Base-by-base conservation (phyloP, 305 asterid species). In the Fraxinus floribunda region DNA sequence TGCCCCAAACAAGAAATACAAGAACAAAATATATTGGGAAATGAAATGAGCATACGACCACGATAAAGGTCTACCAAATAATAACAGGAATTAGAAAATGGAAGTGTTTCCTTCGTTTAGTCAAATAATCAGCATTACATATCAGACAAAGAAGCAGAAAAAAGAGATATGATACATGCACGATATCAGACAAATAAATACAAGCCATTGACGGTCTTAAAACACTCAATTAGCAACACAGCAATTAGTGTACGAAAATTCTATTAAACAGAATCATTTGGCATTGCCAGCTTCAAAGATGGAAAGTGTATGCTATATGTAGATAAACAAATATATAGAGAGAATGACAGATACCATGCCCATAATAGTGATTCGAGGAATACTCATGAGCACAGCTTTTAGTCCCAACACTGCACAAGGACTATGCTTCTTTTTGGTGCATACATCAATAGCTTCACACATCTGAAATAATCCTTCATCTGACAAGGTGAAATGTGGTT, bases 401-500 rank as follows among this genome's bases (percentile, higher is more conserved):
- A 95, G 97, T 84, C 93, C 98, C 88, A 90, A 86, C 86, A 84
- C 89, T 77, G 85, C 87, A 81, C 86, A 86, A 29, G 86, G 83
- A 80, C 85, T 73, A 83, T 83, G 87, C 78, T 75, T 79, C 80
- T 88, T 86, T 83, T 81, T 80, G 70, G 90, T 78, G 89, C 89
- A 79, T 78, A 80, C 85, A 82, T 94, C 93, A 86, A 92, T 80
- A 49, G 91, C 93, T 86, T 93, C 88, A 74, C 83, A 89, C 75
- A 95, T 81, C 81, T 87, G 86, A 84, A 85, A 88, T 78, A 93
- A 90, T 60, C 94, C 89, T 81, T 87, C 94, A 79, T 82, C 84
- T 10, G 97, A 89, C 84, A 92, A 84, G 70, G 93, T 91, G 85
- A 94, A 89, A 89, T 94, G 98, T n/a, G 97, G 97, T 76, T 93